Evolutionary conservation across 257 asterid genomes (phyloP), one percentile per base, ranked within the genome.

Genomic region (Primulina tabacum): DNA sequence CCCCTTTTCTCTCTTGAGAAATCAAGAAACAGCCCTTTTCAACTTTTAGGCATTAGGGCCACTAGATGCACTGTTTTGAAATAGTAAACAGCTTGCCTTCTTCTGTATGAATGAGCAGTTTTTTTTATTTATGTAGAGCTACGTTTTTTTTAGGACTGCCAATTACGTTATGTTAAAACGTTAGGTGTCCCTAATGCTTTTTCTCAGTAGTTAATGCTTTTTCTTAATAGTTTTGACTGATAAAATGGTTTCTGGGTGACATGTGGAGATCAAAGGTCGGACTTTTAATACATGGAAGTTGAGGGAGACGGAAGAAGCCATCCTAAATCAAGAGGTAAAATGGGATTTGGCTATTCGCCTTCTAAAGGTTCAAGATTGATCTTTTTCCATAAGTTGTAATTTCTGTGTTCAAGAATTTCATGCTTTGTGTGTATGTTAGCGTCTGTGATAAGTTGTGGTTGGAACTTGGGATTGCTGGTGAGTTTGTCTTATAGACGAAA

Each of bases 51-150:
- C 61, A 60, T 64, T 76, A 60, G 79, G 74, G 78, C 71, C 82
- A 21, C 69, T 66, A 29, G 52, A 43, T 72, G 71, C 81, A 72
- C 77, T 75, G 86, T 86, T 86, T 82, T 78, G 76, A 75, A 76
- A 75, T 84, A 87, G 88, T 86, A 84, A 78, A 88, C 85, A 88
- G 83, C 88, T 83, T 63, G 64, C 77, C 77, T 63, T 65, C 43
- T 43, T 71, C 57, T 71, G 73, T 34, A 29, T 77, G 80, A 80
- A 83, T 83, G 81, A 53, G 68, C 64, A 37, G 24, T 67, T 73
- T 5, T 32, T 30, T 34, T 50, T 50, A 7, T 74, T 70, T 68
- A 33, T 60, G 14, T 55, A 57, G 33, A 26, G 26, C 59, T 65
- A n/a, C 55, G 56, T 73, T 68, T 74, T 65, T 70, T 78, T 28